A percentile compares a stretch with the other conserved stretches of the same genome.
phyloP scores from a whole-genome alignment of 495 filamentous ascomycete species.

The Cudoniella acicularis region DNA sequence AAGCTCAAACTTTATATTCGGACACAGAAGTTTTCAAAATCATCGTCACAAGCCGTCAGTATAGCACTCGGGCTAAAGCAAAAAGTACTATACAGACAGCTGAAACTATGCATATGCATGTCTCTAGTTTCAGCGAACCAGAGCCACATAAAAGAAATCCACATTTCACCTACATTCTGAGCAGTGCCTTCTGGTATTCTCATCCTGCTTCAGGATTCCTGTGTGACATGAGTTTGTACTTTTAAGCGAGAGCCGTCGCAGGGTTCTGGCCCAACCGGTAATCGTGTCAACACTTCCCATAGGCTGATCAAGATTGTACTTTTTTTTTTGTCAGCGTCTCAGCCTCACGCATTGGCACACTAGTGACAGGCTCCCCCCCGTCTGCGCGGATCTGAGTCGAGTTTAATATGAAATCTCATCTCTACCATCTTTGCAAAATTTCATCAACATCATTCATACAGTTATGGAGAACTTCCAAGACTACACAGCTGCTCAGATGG shows the following conservation, averaged over 20 bases:
- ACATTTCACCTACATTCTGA: neutral
- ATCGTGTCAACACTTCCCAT: neutral
- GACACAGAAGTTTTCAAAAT: too few relatives aligned
- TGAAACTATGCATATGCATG: neutral
- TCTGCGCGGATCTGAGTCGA: neutral
- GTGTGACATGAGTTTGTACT: neutral
- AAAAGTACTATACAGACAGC: neutral
- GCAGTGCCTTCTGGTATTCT: neutral
- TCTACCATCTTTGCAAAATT: too few relatives aligned
- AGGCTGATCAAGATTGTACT: slow-evolving; percentile 12
- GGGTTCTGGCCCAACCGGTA: neutral
- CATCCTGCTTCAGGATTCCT: neutral
- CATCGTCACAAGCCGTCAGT: neutral
- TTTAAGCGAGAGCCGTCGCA: neutral
- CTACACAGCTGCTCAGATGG: too few relatives aligned
- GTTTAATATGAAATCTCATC: neutral
- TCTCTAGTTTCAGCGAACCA: neutral
- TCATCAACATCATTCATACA: too few relatives aligned
- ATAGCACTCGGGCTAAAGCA: neutral
- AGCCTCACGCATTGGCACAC: neutral
- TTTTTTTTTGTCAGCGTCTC: slow-evolving; percentile 7
- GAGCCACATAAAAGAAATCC: neutral
- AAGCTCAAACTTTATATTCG: neutral
- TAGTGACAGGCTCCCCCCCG: neutral
- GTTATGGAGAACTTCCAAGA: too few relatives aligned